Conservation (phyloP, 257 asterid species). For the Solanum peruvianum region DNA sequence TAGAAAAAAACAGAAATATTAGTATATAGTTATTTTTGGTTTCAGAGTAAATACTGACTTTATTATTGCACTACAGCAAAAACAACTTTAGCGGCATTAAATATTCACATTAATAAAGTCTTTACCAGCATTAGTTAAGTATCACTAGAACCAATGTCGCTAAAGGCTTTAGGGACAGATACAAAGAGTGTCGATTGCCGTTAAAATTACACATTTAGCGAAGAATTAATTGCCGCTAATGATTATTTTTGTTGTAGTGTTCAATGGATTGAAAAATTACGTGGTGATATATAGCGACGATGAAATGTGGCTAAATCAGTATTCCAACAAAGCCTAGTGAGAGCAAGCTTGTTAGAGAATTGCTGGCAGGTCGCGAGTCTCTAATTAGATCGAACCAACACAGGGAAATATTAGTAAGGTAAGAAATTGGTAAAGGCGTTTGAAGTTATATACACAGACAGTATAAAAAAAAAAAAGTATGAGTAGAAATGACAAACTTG, state of each 20-base stretch:
- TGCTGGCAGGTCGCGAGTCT: constrained; percentile 42
- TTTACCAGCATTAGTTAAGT: too few species aligned
- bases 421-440: not conserved
- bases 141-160: too few species aligned
- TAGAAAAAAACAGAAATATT: not conserved
- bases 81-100: too few species aligned
- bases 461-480: not conserved
- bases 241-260: too few species aligned
- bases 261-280: constrained; percentile 10
- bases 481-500: constrained; percentile 18
- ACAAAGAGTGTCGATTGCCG: too few species aligned
- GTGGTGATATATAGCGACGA: constrained; percentile 34
- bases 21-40: not conserved
- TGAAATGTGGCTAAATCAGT: constrained; percentile 25
- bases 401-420: not conserved
- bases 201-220: too few species aligned
- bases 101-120: too few species aligned
- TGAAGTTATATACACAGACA: not conserved
- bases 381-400: constrained; percentile 7
- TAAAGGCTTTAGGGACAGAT: too few species aligned
- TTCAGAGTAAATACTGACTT: not conserved
- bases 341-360: constrained; percentile 31
- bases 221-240: too few species aligned
- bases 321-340: constrained; percentile 22
- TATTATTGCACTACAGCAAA: not conserved